A percentile compares a stretch with the other conserved stretches of the same genome.
Conservation (phyloP, 306 rosid species). For the Vigna radiata region DNA sequence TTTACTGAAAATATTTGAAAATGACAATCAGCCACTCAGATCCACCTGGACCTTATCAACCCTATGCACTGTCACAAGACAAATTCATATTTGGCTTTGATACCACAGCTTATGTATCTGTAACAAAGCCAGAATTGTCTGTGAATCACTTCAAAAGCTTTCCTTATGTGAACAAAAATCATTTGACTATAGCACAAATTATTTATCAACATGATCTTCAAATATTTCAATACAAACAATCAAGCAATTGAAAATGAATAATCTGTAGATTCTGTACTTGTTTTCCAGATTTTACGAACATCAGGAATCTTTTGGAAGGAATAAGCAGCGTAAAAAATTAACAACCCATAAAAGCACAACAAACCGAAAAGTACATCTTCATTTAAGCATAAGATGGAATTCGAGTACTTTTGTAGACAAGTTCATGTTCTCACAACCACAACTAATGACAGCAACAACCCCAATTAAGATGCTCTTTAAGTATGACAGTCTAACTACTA, state of each 20-base stretch:
- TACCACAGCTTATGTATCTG: conserved; percentile 24
- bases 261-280: conserved; percentile 27
- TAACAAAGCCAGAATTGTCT: conserved; percentile 36
- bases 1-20: conserved; percentile 43
- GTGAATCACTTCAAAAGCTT: conserved; percentile 41
- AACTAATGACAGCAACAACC: conserved; percentile 42
- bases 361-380: conserved; percentile 38
- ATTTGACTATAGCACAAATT: conserved; percentile 19
- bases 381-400: conserved; percentile 27
- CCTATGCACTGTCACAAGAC: conserved; percentile 30
- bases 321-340: conserved; percentile 26
- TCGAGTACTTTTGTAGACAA: conserved; percentile 8
- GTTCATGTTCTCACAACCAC: conserved; percentile 40
- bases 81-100: conserved; percentile 33
- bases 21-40: conserved; percentile 29
- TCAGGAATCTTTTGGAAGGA: conserved; percentile 26
- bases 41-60: conserved; percentile 41
- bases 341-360: conserved; percentile 33
- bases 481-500: conserved; percentile 47
- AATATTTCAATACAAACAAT: conserved; percentile 17
- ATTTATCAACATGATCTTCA: conserved; percentile 17
- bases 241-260: conserved; percentile 41
- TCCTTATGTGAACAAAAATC: conserved; percentile 16
- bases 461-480: conserved; percentile 43
- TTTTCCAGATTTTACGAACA: conserved; percentile 23